phyloP scores from a whole-genome alignment of 2,329 filamentous ascomycete species.

The Cercospora sojina region DNA sequence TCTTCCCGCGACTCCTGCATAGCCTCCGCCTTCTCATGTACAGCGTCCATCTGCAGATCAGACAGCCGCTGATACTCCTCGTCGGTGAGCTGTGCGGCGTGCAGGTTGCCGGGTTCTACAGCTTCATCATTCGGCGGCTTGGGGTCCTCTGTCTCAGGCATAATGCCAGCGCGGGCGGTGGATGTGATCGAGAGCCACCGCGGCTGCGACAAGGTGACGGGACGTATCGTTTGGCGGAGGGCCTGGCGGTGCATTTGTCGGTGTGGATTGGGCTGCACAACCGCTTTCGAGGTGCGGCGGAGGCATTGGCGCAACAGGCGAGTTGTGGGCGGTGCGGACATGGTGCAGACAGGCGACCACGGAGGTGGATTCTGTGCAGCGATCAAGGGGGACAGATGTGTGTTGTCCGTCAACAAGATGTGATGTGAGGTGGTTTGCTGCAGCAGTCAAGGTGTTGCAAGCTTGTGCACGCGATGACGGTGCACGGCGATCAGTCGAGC shows the following conservation, averaged over 20 bases:
- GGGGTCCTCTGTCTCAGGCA: conserved; percentile 45
- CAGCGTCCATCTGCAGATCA: conserved; percentile 68
- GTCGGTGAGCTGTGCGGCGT: conserved; percentile 65
- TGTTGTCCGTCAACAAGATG: neutral
- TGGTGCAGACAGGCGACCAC: conserved; percentile 11
- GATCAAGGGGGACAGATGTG: neutral
- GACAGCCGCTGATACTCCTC: conserved; percentile 74
- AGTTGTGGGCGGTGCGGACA: conserved; percentile 30
- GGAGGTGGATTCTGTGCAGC: neutral
- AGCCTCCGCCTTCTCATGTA: conserved; percentile 65
- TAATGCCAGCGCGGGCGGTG: conserved; percentile 38
- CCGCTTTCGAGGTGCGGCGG: conserved; percentile 24
- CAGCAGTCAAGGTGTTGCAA: neutral
- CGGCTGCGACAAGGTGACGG: conserved; percentile 17
- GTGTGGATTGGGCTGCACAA: conserved; percentile 19
- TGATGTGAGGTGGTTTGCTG: neutral
- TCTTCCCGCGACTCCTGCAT: conserved; percentile 71
- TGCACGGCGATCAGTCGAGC: neutral
- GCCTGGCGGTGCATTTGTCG: conserved; percentile 8
- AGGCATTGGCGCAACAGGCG: conserved; percentile 29
- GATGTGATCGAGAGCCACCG: conserved; percentile 26
- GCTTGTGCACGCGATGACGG: neutral
- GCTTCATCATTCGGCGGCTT: conserved; percentile 39
- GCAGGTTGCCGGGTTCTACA: conserved; percentile 40
- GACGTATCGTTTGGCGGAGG: conserved; percentile 13